These are phyloP conservation scores for Zasmidium citrigriseum DNA, from an alignment of 2,329 filamentous ascomycete species.

Conservation along the genomic window DNA sequence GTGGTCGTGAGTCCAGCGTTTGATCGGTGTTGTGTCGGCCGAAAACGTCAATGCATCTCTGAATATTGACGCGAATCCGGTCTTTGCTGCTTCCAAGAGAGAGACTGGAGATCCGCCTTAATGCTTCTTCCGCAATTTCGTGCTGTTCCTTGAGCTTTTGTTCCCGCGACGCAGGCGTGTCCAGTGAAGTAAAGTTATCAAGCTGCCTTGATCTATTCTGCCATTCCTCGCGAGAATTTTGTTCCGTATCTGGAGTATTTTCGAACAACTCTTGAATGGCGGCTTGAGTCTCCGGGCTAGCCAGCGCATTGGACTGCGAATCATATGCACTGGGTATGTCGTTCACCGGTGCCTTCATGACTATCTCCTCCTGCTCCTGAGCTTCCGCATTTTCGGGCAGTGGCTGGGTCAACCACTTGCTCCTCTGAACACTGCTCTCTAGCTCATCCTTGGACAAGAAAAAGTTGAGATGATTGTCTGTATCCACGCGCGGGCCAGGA, in stretches of 20 bases:
- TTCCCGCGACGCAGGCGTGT: conserved; percentile 50
- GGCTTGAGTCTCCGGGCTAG: background rate
- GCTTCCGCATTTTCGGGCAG: background rate
- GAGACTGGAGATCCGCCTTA: conserved; percentile 77
- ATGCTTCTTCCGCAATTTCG: conserved; percentile 70
- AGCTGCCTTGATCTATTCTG: background rate
- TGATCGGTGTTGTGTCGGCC: conserved; percentile 87
- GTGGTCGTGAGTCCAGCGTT: conserved; percentile 61
- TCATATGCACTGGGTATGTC: too few relatives aligned
- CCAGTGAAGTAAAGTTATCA: conserved; percentile 19
- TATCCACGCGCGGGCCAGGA: conserved; percentile 26
- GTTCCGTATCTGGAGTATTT: background rate
- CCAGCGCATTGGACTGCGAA: background rate
- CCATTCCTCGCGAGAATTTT: background rate
- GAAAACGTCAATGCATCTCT: conserved; percentile 81
- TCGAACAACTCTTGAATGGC: background rate
- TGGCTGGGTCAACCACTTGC: conserved; percentile 56
- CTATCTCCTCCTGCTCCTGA: conserved; percentile 3
- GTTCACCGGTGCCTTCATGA: background rate
- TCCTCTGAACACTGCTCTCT: conserved; percentile 64
- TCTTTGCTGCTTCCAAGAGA: conserved; percentile 78
- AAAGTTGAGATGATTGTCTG: conserved; percentile 66
- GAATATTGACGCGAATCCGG: conserved; percentile 76
- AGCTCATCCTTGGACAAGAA: conserved; percentile 71
- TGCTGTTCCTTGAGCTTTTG: conserved; percentile 32